Conservation (phyloP, 2,329 filamentous ascomycete species). For the Sporothrix pseudoabietina region DNA sequence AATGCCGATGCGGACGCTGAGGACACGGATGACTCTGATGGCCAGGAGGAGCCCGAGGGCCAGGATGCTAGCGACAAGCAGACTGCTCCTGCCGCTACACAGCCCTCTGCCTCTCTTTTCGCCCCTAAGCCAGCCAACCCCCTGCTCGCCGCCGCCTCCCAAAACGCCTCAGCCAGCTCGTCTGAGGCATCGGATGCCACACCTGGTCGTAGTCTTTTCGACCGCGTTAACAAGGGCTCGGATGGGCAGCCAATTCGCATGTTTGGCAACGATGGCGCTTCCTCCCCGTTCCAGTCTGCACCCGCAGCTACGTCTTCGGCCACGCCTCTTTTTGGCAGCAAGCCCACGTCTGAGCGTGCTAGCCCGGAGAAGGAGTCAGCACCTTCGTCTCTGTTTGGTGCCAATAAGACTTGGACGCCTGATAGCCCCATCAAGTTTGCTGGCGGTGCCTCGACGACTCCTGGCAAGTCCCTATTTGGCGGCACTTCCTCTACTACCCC, state of each 20-base stretch:
- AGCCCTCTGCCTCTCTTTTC: conserved; percentile 43
- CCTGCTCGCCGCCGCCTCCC: conserved; percentile 28
- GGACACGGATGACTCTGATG: conserved; percentile 47
- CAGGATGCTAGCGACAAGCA: conserved; percentile 49
- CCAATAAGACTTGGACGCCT: conserved; percentile 54
- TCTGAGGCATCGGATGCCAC: conserved; percentile 50
- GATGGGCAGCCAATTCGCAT: conserved; percentile 55
- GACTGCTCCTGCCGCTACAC: conserved; percentile 48
- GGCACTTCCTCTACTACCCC: not conserved
- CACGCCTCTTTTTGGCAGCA: conserved; percentile 36
- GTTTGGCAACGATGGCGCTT: conserved; percentile 40
- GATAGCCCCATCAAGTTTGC: conserved; percentile 59
- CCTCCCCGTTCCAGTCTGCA: not conserved
- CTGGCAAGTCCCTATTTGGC: conserved; percentile 34
- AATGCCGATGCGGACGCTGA: conserved; percentile 46
- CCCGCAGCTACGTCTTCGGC: conserved; percentile 1
- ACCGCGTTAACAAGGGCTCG: conserved; percentile 55
- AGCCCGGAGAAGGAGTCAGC: conserved; percentile 48
- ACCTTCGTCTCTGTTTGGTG: conserved; percentile 34
- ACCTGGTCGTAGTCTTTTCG: conserved; percentile 56
- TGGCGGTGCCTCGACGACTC: conserved; percentile 32
- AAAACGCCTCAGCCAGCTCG: conserved; percentile 43
- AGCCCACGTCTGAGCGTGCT: conserved; percentile 44
- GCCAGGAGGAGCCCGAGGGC: conserved; percentile 49
- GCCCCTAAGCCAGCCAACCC: conserved; percentile 38